Percentiles rank a stretch among this genome's conserved stretches.
Conservation (phyloP, 768 basidiomycete genomes). For the Lepiota subincarnata region DNA sequence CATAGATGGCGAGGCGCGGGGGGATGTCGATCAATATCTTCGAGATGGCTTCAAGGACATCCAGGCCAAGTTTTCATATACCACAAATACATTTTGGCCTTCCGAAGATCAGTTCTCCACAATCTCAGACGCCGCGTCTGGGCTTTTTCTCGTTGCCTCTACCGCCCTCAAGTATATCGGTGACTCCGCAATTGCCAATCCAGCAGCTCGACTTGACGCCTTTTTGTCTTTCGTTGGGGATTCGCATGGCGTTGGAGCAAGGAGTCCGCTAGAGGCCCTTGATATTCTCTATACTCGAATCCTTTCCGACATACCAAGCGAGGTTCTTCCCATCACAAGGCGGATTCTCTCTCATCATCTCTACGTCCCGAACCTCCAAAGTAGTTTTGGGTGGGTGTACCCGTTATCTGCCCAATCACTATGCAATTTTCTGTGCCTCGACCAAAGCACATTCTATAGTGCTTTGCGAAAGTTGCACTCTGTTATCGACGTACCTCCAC, state of each 20-base stretch:
- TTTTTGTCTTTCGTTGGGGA: neutral
- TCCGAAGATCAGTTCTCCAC: neutral
- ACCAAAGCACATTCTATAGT: neutral
- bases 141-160: slow-evolving; percentile 6
- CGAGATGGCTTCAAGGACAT: neutral
- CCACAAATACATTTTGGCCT: neutral
- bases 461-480: neutral
- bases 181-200: neutral
- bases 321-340: neutral
- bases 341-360: neutral
- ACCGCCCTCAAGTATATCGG: slow-evolving; percentile 2
- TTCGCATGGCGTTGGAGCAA: neutral
- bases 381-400: neutral
- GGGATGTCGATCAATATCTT: neutral
- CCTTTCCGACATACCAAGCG: neutral
- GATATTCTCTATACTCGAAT: slow-evolving; percentile 7
- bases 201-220: neutral
- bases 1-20: neutral
- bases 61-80: neutral
- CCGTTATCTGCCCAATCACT: neutral
- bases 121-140: neutral
- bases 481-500: neutral
- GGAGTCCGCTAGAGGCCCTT: neutral
- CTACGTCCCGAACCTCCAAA: neutral
- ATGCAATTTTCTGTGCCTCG: neutral